These are phyloP conservation scores for Sarocladium oryzae DNA, from an alignment of 2,329 filamentous ascomycete genomes.

Conservation along the genomic window DNA sequence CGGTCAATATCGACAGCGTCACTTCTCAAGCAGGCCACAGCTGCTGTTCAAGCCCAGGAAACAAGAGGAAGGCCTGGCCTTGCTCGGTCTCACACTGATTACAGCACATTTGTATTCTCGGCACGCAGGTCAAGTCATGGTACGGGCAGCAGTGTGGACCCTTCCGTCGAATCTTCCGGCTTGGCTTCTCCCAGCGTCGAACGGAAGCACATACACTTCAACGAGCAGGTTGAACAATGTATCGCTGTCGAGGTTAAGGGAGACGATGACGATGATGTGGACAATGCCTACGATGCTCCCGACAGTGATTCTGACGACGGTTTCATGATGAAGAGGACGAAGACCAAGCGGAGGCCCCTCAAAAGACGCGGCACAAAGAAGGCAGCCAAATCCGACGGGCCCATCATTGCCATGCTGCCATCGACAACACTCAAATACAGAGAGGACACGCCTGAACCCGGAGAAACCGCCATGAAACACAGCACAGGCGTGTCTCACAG, in stretches of 20 bases:
- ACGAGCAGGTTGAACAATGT: constrained; percentile 91
- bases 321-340: constrained; percentile 72
- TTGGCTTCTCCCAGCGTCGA: constrained; percentile 55
- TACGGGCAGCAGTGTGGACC: constrained; percentile 54
- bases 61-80: constrained; percentile 50
- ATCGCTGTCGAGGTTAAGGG: constrained; percentile 87
- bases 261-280: constrained; percentile 65
- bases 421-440: constrained; percentile 83
- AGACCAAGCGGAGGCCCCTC: constrained; percentile 49
- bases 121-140: constrained; percentile 55
- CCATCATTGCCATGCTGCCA: constrained; percentile 81
- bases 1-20: constrained; percentile 83
- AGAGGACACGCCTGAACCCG: constrained; percentile 65
- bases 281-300: constrained; percentile 44
- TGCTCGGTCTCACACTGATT: constrained; percentile 61
- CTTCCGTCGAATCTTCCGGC: constrained; percentile 67
- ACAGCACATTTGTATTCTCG: constrained; percentile 57
- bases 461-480: constrained; percentile 57
- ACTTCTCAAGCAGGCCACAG: constrained; percentile 80
- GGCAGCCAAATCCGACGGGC: constrained; percentile 55
- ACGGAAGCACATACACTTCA: constrained; percentile 88
- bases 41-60: constrained; percentile 77
- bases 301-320: constrained; percentile 70
- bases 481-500: constrained; percentile 41
- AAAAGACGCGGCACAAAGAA: constrained; percentile 29